These are phyloP conservation scores for Iberis pinnata DNA, from an alignment of 345 rosid species.

Conservation along the genomic window DNA sequence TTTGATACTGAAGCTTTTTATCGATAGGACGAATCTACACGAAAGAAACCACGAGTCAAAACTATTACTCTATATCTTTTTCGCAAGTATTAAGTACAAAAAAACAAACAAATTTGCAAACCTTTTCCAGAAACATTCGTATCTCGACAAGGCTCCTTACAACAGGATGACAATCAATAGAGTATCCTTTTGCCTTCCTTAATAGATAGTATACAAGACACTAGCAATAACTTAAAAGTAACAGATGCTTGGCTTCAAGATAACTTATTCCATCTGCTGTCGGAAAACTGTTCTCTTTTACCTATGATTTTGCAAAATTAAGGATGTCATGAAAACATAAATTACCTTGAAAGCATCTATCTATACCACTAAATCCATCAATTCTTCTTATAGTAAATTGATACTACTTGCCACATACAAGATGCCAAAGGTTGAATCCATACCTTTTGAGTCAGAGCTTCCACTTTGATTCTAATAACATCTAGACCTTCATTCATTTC, in stretches of 20 bases:
- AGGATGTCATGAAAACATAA: no score
- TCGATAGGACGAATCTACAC: slow-evolving; percentile 80
- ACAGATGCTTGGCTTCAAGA: slow-evolving; percentile 76
- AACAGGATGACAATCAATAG: slow-evolving; percentile 73
- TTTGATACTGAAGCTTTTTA: slow-evolving; percentile 84
- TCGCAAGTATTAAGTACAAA: background rate
- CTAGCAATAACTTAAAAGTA: slow-evolving; percentile 80
- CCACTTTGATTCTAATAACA: slow-evolving; percentile 57
- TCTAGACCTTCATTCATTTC: slow-evolving; percentile 84
- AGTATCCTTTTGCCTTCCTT: slow-evolving; percentile 71
- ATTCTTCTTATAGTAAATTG: no score
- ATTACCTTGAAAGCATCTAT: no score
- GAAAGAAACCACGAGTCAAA: background rate
- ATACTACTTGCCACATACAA: no score
- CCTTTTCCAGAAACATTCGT: slow-evolving; percentile 84
- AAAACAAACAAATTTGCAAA: slow-evolving; percentile 22
- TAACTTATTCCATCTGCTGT: slow-evolving; percentile 85
- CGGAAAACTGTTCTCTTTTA: slow-evolving; percentile 56
- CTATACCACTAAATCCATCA: no score
- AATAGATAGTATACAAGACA: slow-evolving; percentile 72
- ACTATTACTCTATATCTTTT: background rate
- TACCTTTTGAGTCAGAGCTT: slow-evolving; percentile 72
- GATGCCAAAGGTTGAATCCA: background rate
- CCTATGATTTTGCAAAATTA: slow-evolving; percentile 39
- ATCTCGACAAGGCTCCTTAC: slow-evolving; percentile 80